These are phyloP conservation scores for Spathaspora passalidarum DNA, from an alignment of 805 yeast genomes.

Conservation along the genomic window DNA sequence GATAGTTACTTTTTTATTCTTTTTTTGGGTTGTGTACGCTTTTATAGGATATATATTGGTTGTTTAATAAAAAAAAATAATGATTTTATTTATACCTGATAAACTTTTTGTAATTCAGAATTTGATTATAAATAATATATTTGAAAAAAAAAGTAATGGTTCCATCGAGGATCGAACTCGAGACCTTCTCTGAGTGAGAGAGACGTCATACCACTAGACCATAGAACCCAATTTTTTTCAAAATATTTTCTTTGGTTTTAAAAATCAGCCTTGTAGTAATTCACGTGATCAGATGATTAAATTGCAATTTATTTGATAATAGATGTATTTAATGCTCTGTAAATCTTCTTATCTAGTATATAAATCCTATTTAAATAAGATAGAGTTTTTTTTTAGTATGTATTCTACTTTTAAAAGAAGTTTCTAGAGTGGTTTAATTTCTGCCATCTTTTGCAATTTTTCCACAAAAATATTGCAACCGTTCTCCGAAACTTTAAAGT, in stretches of 20 bases:
- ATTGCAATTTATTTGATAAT: not conserved
- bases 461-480: not conserved
- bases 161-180: conserved; percentile 34
- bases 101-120: not conserved
- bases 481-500: not conserved
- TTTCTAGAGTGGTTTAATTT: not conserved
- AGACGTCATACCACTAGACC: conserved; percentile 34
- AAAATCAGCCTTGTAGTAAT: not conserved
- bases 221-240: conserved; percentile 17
- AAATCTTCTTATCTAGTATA: not conserved
- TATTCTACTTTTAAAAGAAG: not conserved
- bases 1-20: not conserved
- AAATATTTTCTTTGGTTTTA: not conserved
- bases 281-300: not conserved
- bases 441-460: not conserved
- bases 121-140: conserved; percentile 5
- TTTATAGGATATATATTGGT: not conserved
- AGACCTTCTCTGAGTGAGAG: conserved; percentile 30
- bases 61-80: not conserved
- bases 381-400: not conserved
- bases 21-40: not conserved
- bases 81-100: not conserved
- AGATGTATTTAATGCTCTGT: not conserved
- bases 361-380: not conserved
- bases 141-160: conserved; percentile 11